Evolutionary conservation across 1,284 basidiomycete genomes (phyloP), one percentile per base, ranked within the genome.

Genomic region (Cryptococcus jaspeensis): DNA sequence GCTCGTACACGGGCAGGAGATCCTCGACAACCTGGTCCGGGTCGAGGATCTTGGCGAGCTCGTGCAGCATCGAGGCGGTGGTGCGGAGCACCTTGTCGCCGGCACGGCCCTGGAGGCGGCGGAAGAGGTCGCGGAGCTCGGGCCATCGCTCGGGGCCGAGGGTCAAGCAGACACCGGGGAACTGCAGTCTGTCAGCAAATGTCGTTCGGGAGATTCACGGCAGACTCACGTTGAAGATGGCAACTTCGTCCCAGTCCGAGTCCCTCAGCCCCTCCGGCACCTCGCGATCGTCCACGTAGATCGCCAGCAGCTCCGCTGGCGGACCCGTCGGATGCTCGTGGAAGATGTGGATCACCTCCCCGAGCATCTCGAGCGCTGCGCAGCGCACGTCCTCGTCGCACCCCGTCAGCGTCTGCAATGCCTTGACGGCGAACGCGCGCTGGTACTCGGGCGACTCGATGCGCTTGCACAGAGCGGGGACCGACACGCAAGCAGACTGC

Each of bases 311-410:
- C 70, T 91, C 85, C n/a, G 82, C 73, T 1, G 94, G 94, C 9
- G 88, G 88, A 0, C 89, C 89, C 5, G 63, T 55, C 0, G 74
- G 69, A 64, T 86, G 84, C 20, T 83, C 79, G 53, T 84, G 81
- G 73, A 99, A 99, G 5, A 90, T 85, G 73, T 90, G 86, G 61
- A 98, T 85, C 23, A 94, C 85, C 74, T 98, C 94, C 6, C 94
- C 95, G 7, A 97, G 84, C 37, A 91, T 84, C 72, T 98, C 93
- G 37, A 97, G 82, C 1, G 90, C 85, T 1, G 90, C 90, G 20
- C 84, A 84, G 25, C 91, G 86, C 20, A 97, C 92, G 18, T 84
- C 81, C 5, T 84, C 78, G 22, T 84, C 81, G 70, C 94, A 90
- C 22, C 75, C 74, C n/a, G 86, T 82, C 22, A 96, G 83, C 0